Percentiles rank a stretch among this genome's conserved stretches.
phyloP scores from a whole-genome alignment of 208 protist species.

The Kentomonas sorsogonicus region DNA sequence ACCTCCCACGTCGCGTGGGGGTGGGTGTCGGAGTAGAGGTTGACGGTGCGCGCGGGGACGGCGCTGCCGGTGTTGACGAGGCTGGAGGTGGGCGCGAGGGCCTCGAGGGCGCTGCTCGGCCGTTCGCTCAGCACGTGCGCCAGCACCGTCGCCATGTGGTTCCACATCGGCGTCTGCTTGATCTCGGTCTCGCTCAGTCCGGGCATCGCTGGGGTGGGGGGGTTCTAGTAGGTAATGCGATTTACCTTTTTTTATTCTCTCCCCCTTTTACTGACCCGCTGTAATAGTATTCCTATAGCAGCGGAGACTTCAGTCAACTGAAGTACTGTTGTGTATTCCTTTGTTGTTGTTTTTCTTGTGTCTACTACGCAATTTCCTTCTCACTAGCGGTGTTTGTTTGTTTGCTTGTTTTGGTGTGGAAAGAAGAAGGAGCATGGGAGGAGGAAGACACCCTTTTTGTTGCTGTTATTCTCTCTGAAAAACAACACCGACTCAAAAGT shows the following conservation, averaged over 20 bases:
- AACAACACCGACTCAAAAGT: background rate
- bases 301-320: no score
- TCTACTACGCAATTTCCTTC: no score
- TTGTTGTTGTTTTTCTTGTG: no score
- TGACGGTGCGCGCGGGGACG: slow-evolving; percentile 47
- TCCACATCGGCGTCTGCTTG: slow-evolving; percentile 69
- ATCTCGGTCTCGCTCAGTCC: slow-evolving; percentile 57
- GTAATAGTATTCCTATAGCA: no score
- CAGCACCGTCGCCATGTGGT: slow-evolving; percentile 80
- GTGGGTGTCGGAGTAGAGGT: slow-evolving; percentile 56
- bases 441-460: background rate
- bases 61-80: slow-evolving; percentile 57
- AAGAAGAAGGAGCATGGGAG: background rate
- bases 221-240: no score
- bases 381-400: no score
- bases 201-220: slow-evolving; percentile 20
- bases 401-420: background rate
- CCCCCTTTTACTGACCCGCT: background rate
- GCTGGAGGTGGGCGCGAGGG: slow-evolving; percentile 61
- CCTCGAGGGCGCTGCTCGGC: slow-evolving; percentile 59
- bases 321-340: no score
- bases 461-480: background rate
- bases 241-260: no score
- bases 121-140: slow-evolving; percentile 69
- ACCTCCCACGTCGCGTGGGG: slow-evolving; percentile 53